Evolutionary conservation across 805 yeast genomes (phyloP), one percentile per base, ranked within the genome.

Genomic region (Vanderwaltozyma yarrowii): DNA sequence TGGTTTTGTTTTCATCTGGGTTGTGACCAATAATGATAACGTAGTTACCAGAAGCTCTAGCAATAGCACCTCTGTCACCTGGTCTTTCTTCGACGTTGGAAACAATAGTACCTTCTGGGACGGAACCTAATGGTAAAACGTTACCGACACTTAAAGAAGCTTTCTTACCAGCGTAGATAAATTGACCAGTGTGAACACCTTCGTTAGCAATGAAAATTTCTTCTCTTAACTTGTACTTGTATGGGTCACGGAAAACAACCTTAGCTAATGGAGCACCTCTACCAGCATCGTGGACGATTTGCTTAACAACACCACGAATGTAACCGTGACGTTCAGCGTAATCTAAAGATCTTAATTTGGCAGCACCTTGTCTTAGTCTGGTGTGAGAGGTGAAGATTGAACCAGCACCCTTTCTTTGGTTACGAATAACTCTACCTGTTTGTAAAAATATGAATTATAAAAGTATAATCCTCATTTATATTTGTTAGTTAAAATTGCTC

Each of bases 371-470:
- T 84, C 98, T 87, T 73, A 92, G 85, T 76, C 97, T 89, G 79
- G 97, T 89, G 92, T 89, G 95, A 65, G 98, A 80, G 70, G 94
- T 82, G 87, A 92, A 92, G 80, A 92, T 87, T 66, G 97, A 89
- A 70, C 98, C 97, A 73, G 96, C 95, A 83, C 97, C 97, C 78
- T 92, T 92, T 87, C 99, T 88, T 82, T 92, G 99, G 82, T 92
- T 92, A 78, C 98, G 94, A 79, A 92, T 92, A 76, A 92, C 99
- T 82, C 97, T 86, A 84, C 95, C 95, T 78, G 62, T 62, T 38
- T 21, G 23, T 37, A 49, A 43, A 31, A 7, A 14, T 20, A 12
- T 18, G 9, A 15, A 13, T 19, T 4, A 17, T 18, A 4, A 14
- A 19, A 31, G 5, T 12, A n/a, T 14, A 7, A 21, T 24, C 11